A percentile compares a stretch with the other conserved stretches of the same genome.
These are phyloP conservation scores for Clavispora carvajalis DNA, from an alignment of 805 yeast species.

Conservation along the genomic window DNA sequence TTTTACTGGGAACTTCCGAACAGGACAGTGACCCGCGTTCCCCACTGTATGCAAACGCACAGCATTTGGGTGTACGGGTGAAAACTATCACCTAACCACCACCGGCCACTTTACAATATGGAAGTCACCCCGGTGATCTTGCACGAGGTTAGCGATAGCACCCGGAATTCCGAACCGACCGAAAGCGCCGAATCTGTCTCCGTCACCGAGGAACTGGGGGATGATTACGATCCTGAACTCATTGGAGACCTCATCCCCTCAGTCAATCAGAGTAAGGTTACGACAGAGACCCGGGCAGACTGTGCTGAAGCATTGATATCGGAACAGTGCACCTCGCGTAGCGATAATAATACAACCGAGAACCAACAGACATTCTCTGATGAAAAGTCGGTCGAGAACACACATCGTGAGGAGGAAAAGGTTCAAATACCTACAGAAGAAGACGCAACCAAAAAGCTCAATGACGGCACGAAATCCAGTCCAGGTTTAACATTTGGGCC, in stretches of 20 bases:
- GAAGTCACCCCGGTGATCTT: neutral
- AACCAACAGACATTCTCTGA: neutral
- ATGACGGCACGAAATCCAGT: no score
- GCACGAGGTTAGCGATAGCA: neutral
- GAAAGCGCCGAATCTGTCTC: neutral
- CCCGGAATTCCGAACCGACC: neutral
- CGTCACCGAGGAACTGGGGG: conserved; percentile 7
- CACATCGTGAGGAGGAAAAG: no score
- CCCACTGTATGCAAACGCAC: neutral
- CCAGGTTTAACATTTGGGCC: no score
- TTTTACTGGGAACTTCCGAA: no score
- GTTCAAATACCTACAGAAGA: no score
- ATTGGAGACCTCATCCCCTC: neutral
- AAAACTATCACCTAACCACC: neutral
- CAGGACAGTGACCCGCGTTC: neutral
- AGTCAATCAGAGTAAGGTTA: no score
- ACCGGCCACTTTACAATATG: neutral
- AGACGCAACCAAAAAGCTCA: no score
- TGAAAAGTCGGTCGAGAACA: neutral
- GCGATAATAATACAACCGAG: no score
- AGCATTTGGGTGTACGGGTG: neutral
- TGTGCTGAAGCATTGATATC: no score
- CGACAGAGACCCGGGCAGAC: no score
- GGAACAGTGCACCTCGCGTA: no score
- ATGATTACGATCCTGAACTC: conserved; percentile 13